These are phyloP conservation scores for Cryptococcus sp. DNA, from an alignment of 1,284 basidiomycete genomes.

Conservation along the genomic window DNA sequence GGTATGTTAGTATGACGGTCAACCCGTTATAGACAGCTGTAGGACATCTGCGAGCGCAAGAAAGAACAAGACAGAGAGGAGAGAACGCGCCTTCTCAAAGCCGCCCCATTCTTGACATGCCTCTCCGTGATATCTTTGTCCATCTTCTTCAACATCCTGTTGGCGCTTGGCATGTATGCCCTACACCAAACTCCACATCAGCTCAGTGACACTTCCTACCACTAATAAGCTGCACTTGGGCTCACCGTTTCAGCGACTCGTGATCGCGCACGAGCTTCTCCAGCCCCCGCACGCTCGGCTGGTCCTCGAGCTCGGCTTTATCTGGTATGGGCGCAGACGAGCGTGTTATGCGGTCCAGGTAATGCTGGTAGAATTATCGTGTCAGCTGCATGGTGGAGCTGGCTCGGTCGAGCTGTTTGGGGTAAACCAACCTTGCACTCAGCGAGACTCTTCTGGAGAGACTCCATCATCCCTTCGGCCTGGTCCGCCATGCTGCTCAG, in stretches of 20 bases:
- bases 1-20: slow-evolving; percentile 3
- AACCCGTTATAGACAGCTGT: background rate
- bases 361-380: slow-evolving; percentile 17
- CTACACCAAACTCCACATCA: slow-evolving; percentile 55
- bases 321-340: slow-evolving; percentile 24
- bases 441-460: slow-evolving; percentile 66
- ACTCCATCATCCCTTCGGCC: slow-evolving; percentile 94
- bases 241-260: slow-evolving; percentile 31
- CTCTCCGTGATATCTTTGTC: slow-evolving; percentile 87
- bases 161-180: slow-evolving; percentile 80
- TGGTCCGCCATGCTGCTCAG: slow-evolving; percentile 58
- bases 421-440: slow-evolving; percentile 27
- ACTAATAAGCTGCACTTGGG: background rate
- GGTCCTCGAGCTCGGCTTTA: slow-evolving; percentile 21
- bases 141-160: slow-evolving; percentile 86
- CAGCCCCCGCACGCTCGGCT: slow-evolving; percentile 27
- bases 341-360: slow-evolving; percentile 29
- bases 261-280: slow-evolving; percentile 26
- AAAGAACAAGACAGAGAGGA: no score
- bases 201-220: background rate
- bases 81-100: slow-evolving; percentile 67
- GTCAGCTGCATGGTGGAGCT: background rate
- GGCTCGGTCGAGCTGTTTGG: background rate
- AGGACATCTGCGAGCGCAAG: no score
- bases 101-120: slow-evolving; percentile 91